Percentiles rank a stretch among this genome's conserved stretches.
Conservation (phyloP, 352 stramenopile species). For the Globisporangium takayamanum region DNA sequence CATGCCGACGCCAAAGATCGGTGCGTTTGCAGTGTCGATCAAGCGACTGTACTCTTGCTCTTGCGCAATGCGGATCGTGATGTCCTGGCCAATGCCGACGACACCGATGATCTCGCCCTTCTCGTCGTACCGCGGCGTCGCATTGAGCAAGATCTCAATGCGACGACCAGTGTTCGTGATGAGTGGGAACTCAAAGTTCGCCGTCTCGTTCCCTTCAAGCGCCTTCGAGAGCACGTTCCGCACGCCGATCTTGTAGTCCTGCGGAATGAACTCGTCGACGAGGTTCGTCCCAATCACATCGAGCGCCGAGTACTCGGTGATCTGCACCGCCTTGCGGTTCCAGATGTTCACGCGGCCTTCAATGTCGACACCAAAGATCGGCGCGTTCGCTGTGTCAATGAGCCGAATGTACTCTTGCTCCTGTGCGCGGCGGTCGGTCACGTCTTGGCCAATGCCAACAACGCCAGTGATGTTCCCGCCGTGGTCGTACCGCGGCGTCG, state of each 20-base stretch:
- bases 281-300: constrained; percentile 86
- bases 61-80: constrained; percentile 85
- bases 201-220: constrained; percentile 51
- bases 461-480: constrained; percentile 66
- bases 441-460: constrained; percentile 75
- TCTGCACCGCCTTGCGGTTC: constrained; percentile 88
- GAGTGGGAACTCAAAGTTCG: constrained; percentile 86
- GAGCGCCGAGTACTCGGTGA: constrained; percentile 86
- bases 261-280: constrained; percentile 87
- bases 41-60: constrained; percentile 85
- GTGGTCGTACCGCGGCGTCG: constrained; percentile 66
- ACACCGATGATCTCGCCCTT: constrained; percentile 76
- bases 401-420: constrained; percentile 83
- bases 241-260: constrained; percentile 57
- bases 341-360: constrained; percentile 82
- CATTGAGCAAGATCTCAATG: constrained; percentile 81
- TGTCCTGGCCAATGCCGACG: constrained; percentile 82
- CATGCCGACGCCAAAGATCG: constrained; percentile 86
- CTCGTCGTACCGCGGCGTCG: constrained; percentile 75
- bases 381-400: constrained; percentile 88
- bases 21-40: constrained; percentile 88
- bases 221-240: constrained; percentile 60
- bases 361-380: constrained; percentile 87
- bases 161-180: constrained; percentile 73
- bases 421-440: constrained; percentile 77